Conservation (phyloP, 2,329 filamentous ascomycete genomes). For the Fusarium sp. region DNA sequence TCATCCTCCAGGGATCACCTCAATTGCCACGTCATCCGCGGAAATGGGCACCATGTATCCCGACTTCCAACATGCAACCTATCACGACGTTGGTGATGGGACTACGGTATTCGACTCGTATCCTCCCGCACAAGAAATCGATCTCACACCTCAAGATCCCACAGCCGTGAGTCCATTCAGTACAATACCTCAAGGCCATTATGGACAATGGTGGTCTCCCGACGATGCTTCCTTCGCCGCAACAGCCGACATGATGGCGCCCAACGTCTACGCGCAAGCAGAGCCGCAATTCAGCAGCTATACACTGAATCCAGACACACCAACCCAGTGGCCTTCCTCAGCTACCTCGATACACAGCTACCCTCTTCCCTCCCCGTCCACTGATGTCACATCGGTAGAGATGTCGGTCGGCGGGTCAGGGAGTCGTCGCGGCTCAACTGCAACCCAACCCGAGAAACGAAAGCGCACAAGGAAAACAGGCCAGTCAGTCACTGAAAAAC, state of each 20-base stretch:
- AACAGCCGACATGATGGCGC: not conserved
- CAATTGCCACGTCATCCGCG: not conserved
- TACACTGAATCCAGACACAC: accelerated
- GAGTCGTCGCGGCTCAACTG: not conserved
- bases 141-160: no score
- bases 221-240: not conserved
- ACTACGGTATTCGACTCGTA: not conserved
- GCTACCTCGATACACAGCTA: not conserved
- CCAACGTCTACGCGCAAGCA: not conserved
- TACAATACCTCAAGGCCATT: not conserved
- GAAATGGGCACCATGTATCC: not conserved
- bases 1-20: no score
- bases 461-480: not conserved
- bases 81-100: not conserved
- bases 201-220: not conserved
- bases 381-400: not conserved
- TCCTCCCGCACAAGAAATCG: not conserved
- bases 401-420: not conserved
- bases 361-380: not conserved
- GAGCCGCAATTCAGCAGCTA: not conserved
- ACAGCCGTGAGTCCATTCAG: not conserved
- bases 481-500: accelerated
- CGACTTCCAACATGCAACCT: accelerated
- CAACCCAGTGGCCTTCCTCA: not conserved
- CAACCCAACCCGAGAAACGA: not conserved